Base-by-base conservation (phyloP, 495 filamentous ascomycete genomes). In the Polyplosphaeria fusca region DNA sequence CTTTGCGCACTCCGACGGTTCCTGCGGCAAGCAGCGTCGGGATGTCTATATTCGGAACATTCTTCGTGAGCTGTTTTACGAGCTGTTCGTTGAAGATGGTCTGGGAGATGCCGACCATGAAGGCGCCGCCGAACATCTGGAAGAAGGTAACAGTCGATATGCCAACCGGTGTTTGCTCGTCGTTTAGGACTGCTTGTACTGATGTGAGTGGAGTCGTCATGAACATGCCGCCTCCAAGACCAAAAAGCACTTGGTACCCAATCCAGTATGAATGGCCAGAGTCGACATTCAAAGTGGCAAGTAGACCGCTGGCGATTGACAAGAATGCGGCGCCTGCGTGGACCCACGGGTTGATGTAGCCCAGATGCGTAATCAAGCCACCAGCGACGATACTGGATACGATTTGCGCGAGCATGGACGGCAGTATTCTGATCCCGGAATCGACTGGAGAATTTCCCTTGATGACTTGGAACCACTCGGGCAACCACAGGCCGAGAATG, bases 1-100 rank as follows among this genome's bases (percentile, higher is more conserved):
- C 70, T 3, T 70, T 55, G 2, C 74, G 72, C 3, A 86, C 51
- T 26, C 77, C 67, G 0, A 77, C 73, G 0, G 81, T 82, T 3
- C 83, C 82, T 2, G 75, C 76, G 3, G 52, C 61, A 5, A 82
- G 55, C 5, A 82, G 71, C 1, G 62, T n/a, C 0, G 19, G 23
- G 0, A 78, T 72, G 60, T 76, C 60, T 37, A 83, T 65, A 5
- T 42, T 58, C 0, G 80, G 79, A 4, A 73, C 77, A 5, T 61
- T 64, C 50, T 52, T 43, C 9, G 30, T 23, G 1, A 66, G 39
- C 43, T 50, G 25, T 24, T 51, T 48, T 14, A 70, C 14, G 23
- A 70, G 27, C 40, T 52, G 43, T 37, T 70, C 69, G 39, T 47
- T 52, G 61, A 73, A 70, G 20, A 73, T 59, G 43, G 70, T 71